Base-by-base conservation (phyloP, 352 stramenopile genomes). In the Nothophytophthora sp. region DNA sequence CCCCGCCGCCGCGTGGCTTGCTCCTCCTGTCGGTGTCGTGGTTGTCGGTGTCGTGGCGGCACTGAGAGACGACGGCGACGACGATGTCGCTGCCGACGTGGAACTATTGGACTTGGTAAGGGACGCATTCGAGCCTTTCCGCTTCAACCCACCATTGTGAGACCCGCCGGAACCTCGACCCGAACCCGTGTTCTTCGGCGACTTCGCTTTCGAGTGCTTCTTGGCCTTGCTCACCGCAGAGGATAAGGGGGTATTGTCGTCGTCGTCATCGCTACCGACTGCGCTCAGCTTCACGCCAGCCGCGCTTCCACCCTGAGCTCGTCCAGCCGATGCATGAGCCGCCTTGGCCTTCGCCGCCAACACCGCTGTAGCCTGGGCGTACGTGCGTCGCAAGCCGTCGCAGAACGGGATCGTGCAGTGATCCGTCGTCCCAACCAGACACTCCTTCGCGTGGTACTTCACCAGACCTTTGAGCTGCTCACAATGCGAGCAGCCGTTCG, bases 341-440 rank as follows among this genome's bases (percentile, higher is more conserved):
- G 49, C 63, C 20, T 69, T 66, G 4, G 53, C 36, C 36, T 78
- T 86, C 3, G 63, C 48, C 18, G 54, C 63, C n/a, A 69, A 29
- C 1, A 62, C 40, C 19, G 73, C 62, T 43, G 73, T 62, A 7
- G 69, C 68, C n/a, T 75, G 63, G n/a, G 66, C 60, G 44, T 89
- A 87, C 10, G 69, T 69, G 8, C 70, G 76, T 5, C 85, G 68
- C 36, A 95, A 70, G 4, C 60, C 74, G 36, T 95, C 82, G 36
- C 85, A 93, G 40, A 95, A 95, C 4, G 85, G 79, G 48, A 95
- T 95, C 22, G 80, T 73, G 35, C 85, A 95, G 35, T 86, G 81
- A 9, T 92, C 81, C 13, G 56, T 73, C 12, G 81, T 53, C 1
- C 70, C 58, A n/a, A 88, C 66, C 2, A 55, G 30, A 22, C 85